Conservation (phyloP, 2,329 filamentous ascomycete species). For the Pseudogymnoascus sp. region DNA sequence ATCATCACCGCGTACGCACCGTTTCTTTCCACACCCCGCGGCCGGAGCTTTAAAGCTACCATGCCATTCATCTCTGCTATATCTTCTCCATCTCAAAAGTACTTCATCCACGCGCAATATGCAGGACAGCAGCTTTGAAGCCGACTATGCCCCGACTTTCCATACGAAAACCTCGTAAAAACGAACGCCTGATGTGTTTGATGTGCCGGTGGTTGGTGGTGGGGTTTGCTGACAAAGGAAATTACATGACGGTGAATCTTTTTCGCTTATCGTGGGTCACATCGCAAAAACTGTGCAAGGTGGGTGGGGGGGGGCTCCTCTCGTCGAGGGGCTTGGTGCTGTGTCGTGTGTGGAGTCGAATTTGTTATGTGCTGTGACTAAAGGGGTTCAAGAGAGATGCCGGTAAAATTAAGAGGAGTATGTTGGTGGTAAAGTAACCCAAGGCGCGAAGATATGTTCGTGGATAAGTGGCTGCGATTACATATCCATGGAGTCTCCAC, state of each 20-base stretch:
- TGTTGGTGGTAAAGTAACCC: slow-evolving; percentile 13
- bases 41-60: slow-evolving; percentile 17
- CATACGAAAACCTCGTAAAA: slow-evolving; percentile 15
- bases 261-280: slow-evolving; percentile 29
- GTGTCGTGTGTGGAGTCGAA: slow-evolving; percentile 11
- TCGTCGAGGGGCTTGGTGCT: slow-evolving; percentile 15
- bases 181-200: slow-evolving; percentile 20
- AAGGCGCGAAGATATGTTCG: not conserved
- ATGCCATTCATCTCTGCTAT: not conserved
- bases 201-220: slow-evolving; percentile 24
- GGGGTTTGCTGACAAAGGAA: slow-evolving; percentile 19
- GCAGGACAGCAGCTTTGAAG: slow-evolving; percentile 14
- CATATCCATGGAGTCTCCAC: slow-evolving; percentile 68
- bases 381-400: slow-evolving; percentile 19
- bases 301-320: slow-evolving; percentile 17
- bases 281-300: slow-evolving; percentile 20
- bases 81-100: slow-evolving; percentile 1
- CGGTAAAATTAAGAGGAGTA: slow-evolving; percentile 16
- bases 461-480: slow-evolving; percentile 34
- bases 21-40: not conserved
- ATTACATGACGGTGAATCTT: slow-evolving; percentile 34
- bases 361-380: slow-evolving; percentile 9
- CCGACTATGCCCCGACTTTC: slow-evolving; percentile 20
- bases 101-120: not conserved
- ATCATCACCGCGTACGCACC: not conserved